These are phyloP conservation scores for Scheffersomyces quercinus DNA, from an alignment of 1,139 yeast species.

Conservation along the genomic window DNA sequence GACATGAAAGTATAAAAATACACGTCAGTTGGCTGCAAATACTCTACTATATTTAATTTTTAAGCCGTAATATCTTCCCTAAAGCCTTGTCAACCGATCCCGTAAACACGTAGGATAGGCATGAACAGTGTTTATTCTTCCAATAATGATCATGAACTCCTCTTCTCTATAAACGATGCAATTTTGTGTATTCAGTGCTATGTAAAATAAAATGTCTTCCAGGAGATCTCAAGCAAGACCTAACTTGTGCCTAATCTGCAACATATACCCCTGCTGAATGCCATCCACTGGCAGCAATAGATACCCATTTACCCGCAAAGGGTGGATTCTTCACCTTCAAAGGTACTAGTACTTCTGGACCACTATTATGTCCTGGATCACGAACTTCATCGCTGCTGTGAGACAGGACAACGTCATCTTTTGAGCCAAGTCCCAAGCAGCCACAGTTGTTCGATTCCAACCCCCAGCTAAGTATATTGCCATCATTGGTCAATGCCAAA, in stretches of 20 bases:
- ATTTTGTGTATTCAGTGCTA: no score
- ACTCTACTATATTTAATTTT: no score
- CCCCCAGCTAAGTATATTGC: conserved; percentile 72
- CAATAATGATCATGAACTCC: no score
- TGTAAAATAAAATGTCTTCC: no score
- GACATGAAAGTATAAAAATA: no score
- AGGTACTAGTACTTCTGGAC: conserved; percentile 47
- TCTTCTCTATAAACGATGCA: no score
- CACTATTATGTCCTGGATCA: conserved; percentile 34
- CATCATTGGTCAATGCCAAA: conserved; percentile 60
- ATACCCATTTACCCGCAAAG: conserved; percentile 42
- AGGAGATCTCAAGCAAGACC: no score
- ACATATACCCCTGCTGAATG: conserved; percentile 60
- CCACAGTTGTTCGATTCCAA: conserved; percentile 64
- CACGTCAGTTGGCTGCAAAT: no score
- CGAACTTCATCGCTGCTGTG: conserved; percentile 14
- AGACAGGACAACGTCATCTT: conserved; percentile 23
- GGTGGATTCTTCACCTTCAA: conserved; percentile 31
- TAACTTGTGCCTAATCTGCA: conserved; percentile 5
- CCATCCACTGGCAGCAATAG: conserved; percentile 79
- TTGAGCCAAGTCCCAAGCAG: conserved; percentile 64
- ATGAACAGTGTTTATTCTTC: no score
- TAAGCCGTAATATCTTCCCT: no score
- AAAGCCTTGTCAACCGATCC: no score
- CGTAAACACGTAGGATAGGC: no score